Conservation (phyloP, 2,329 filamentous ascomycete species). For the Botrytis byssoidea region DNA sequence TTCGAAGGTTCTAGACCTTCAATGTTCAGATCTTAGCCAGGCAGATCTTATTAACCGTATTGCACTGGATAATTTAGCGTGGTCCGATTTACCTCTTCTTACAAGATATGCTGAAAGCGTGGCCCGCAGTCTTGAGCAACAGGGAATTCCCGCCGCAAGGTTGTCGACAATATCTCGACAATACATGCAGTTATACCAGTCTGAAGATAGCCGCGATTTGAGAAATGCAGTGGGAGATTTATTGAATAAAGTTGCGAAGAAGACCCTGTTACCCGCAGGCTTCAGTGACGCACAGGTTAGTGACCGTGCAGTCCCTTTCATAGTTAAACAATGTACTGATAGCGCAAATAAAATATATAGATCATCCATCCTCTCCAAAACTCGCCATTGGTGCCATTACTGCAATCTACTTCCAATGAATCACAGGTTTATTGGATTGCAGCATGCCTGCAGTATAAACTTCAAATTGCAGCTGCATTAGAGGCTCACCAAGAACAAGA, state of each 20-base stretch:
- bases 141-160: not conserved
- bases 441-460: constrained; percentile 51
- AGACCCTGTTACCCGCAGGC: constrained; percentile 28
- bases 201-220: constrained; percentile 29
- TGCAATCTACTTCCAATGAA: constrained; percentile 43
- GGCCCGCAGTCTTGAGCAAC: not conserved
- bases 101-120: constrained; percentile 32
- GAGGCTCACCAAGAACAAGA: constrained; percentile 45
- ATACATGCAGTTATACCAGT: constrained; percentile 33
- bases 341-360: constrained; percentile 41
- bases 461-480: constrained; percentile 46
- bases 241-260: constrained; percentile 31
- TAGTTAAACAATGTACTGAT: constrained; percentile 38
- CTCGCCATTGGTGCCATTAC: constrained; percentile 49
- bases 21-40: constrained; percentile 9
- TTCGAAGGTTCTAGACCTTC: constrained; percentile 24
- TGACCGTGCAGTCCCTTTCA: constrained; percentile 35
- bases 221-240: constrained; percentile 31
- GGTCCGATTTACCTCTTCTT: constrained; percentile 36
- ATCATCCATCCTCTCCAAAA: constrained; percentile 62
- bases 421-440: constrained; percentile 48
- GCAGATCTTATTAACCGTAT: constrained; percentile 26
- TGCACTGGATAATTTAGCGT: constrained; percentile 38
- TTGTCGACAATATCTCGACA: not conserved
- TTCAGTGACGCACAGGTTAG: constrained; percentile 48